phyloP scores from a whole-genome alignment of 2,329 filamentous ascomycete genomes.

The Aspergillus novofumigatus region DNA sequence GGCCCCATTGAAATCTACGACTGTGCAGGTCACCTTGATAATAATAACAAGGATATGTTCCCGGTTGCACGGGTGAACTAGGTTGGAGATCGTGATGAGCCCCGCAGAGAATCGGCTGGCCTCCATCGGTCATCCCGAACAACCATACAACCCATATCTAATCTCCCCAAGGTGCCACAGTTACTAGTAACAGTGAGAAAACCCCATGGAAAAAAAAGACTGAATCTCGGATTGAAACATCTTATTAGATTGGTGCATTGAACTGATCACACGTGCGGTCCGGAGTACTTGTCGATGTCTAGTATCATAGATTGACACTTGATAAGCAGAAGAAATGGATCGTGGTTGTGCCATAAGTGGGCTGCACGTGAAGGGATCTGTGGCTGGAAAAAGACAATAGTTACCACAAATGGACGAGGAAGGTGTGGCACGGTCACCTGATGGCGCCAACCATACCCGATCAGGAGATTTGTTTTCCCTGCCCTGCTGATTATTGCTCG shows the following conservation, averaged over 20 bases:
- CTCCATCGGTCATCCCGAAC: not conserved
- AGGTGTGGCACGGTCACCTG: slow-evolving; percentile 22
- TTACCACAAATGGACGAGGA: slow-evolving; percentile 11
- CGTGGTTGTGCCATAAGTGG: not conserved
- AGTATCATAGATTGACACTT: not conserved
- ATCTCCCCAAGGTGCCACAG: not conserved
- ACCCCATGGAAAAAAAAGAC: not conserved
- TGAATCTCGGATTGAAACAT: not conserved
- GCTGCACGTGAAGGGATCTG: not conserved
- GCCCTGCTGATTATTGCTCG: slow-evolving; percentile 1
- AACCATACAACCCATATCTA: not conserved
- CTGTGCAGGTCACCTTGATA: not conserved
- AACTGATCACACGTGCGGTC: not conserved
- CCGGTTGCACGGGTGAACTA: not conserved
- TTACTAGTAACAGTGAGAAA: not conserved
- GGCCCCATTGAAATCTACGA: not conserved
- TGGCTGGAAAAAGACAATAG: slow-evolving; percentile 19
- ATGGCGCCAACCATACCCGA: slow-evolving; percentile 25
- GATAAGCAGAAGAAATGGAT: not conserved
- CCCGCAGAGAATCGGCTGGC: not conserved
- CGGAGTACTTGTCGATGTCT: not conserved
- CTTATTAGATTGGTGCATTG: not conserved
- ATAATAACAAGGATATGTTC: not conserved
- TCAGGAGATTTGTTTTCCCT: slow-evolving; percentile 40
- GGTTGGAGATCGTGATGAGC: not conserved